Percentiles rank a stretch among this genome's conserved stretches.
phyloP scores from a whole-genome alignment of 257 asterid species.

The Salvia hispanica region DNA sequence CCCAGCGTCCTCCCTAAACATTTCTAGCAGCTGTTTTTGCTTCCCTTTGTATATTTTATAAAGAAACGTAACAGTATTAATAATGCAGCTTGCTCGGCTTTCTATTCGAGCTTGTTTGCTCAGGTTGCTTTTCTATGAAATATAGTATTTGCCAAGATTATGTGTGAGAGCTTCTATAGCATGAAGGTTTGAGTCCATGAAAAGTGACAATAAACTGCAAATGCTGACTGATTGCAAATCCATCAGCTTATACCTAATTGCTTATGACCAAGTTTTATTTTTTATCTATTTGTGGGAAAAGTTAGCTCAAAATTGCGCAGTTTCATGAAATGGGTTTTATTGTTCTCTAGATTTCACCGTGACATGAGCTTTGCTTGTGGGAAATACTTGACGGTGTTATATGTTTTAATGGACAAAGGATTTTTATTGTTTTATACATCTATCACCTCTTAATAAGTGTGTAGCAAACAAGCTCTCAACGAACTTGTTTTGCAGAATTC shows the following conservation, averaged over 20 bases:
- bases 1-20: not conserved
- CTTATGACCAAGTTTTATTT: not conserved
- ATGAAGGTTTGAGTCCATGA: not conserved
- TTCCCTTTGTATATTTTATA: not conserved
- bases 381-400: not conserved
- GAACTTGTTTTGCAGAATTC: not conserved
- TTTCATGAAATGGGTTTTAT: not conserved
- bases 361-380: not conserved
- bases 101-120: not conserved
- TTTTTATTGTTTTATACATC: not conserved
- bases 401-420: not conserved
- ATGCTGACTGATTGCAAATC: not conserved
- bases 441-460: not conserved
- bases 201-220: not conserved
- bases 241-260: not conserved
- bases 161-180: not conserved
- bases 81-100: not conserved
- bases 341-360: not conserved
- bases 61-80: not conserved
- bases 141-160: not conserved
- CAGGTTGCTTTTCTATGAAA: not conserved
- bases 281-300: not conserved
- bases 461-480: not conserved
- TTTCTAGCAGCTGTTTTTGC: not conserved
- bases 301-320: not conserved